Base-by-base conservation (phyloP, 306 rosid genomes). In the Styphnolobium japonicum region DNA sequence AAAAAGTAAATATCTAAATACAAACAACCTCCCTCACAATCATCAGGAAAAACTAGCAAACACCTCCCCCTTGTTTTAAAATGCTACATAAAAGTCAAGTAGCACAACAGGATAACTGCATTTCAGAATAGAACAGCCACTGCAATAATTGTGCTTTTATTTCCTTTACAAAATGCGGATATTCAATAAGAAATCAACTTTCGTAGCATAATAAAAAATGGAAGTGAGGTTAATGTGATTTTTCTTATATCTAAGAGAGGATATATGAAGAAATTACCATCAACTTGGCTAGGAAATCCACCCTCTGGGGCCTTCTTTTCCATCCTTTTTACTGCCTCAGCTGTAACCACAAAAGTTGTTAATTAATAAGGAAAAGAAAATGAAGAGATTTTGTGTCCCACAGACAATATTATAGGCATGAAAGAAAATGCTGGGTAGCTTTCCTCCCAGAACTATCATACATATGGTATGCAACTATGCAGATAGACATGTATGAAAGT, bases 321-420 rank as follows among this genome's bases (percentile, higher is more conserved):
- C 36, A 67, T 80, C 68, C 49, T 89, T 82, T 89, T 83, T 33
- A 80, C 89, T 67, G 81, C 82, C 80, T 67, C 80, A 40, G 92
- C 98, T 92, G 96, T 58, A 85, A 80, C 66, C 83, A 75, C 48
- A 73, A 63, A 34, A 73, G 76, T 72, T 52, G 78, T 71, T 14
- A 66, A 76, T 67, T 64, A 48, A 71, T 49, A 33, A 57, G 34
- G 62, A 78, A 69, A 76, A 34, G 42, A 14, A 68, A 64, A 75
- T 45, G 46, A 70, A 63, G 51, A 63, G 36, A 21, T 36, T 48
- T 10, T 56, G 58, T 34, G 64, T 22, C 14, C 48, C 42, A 74
- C 12, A 42, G 57, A 18, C 29, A 58, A 33, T 48, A 18, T 31
- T 8, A 48, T 43, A 42, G 43, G 34, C 45, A 43, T 1, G 29